A percentile compares a stretch with the other conserved stretches of the same genome.
Conservation (phyloP, 2,329 filamentous ascomycete genomes). For the Claviceps paspali region DNA sequence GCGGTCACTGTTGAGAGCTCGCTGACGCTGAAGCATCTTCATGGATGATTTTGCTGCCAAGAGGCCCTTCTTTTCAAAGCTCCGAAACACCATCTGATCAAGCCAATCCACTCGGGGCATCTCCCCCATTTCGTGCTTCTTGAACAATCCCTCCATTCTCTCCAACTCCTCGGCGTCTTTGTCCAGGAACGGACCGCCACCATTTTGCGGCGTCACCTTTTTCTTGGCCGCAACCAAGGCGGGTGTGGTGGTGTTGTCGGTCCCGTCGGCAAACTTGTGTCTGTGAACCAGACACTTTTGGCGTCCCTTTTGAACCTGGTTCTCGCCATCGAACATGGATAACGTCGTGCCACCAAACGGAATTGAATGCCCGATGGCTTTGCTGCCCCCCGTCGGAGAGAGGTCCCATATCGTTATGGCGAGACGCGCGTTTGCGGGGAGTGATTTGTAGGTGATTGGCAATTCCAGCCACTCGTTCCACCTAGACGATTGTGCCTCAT, state of each 20-base stretch:
- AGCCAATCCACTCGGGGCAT: constrained; percentile 89
- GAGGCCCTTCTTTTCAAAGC: constrained; percentile 62
- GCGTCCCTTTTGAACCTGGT: constrained; percentile 77
- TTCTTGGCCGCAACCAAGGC: constrained; percentile 42
- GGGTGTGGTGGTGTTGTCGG: constrained; percentile 66
- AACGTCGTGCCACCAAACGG: constrained; percentile 93
- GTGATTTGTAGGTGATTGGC: constrained; percentile 68
- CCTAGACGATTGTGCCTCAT: constrained; percentile 20
- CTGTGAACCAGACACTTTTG: constrained; percentile 84
- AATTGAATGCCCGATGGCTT: constrained; percentile 59
- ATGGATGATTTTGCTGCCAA: constrained; percentile 49
- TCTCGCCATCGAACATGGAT: constrained; percentile 80
- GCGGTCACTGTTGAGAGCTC: constrained; percentile 21
- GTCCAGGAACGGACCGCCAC: constrained; percentile 37
- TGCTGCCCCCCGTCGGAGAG: constrained; percentile 59
- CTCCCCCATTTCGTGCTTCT: constrained; percentile 97
- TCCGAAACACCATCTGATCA: constrained; percentile 83
- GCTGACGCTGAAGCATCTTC: constrained; percentile 38
- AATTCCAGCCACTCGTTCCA: constrained; percentile 97
- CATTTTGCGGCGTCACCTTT: constrained; percentile 34
- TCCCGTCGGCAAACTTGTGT: constrained; percentile 70
- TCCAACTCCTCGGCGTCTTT: constrained; percentile 75
- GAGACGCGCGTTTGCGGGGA: constrained; percentile 68
- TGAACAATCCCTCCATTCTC: constrained; percentile 75
- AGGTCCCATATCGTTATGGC: constrained; percentile 94